Base-by-base conservation (phyloP, 1,284 basidiomycete species). In the Ceraceosorus guamensis region DNA sequence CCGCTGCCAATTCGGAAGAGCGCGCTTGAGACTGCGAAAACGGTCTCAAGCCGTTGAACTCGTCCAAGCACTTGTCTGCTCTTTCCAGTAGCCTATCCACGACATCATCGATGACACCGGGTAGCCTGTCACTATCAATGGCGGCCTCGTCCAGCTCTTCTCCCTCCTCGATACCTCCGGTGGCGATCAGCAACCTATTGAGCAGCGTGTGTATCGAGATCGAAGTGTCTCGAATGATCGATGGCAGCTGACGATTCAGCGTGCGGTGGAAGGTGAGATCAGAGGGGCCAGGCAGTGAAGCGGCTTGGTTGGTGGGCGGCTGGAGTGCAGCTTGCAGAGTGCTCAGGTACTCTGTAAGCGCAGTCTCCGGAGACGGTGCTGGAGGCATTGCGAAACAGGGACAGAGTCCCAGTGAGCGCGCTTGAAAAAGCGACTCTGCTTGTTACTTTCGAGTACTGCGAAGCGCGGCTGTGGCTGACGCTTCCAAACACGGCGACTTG, bases 211-310 rank as follows among this genome's bases (percentile, higher is more conserved):
- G 79, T 1, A 88, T 79, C 45, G 82, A 80, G 32, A 81, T 77
- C 0, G 85, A 85, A 62, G 85, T 82, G 5, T 71, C 74, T 63
- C 89, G 87, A 30, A 89, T 77, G 56, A 84, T 82, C 50, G 79
- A 80, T 2, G 85, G 85, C 59, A 93, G 81, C 11, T 79, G 80
- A 13, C 82, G 78, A 76, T 92, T 87, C 62, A 95, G 82, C 2
- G 90, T 88, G 43, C 87, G 84, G 77, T 93, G 87, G 76, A 92
- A 93, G 46, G 81, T 78, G 58, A 93, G 79, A 77, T 92, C 90
- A 8, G 77, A 78, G 55, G 79, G 76, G 14, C 49, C 24, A 1
- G 76, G 70, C 0, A 80, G 78, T 6, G 78, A 69, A 16, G 71
- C 65, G 3, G 70, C 72, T 50, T 62, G 53, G 37, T 60, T 58